Evolutionary conservation across 805 yeast species (phyloP).

Genomic region (Yarrowia osloensis): DNA sequence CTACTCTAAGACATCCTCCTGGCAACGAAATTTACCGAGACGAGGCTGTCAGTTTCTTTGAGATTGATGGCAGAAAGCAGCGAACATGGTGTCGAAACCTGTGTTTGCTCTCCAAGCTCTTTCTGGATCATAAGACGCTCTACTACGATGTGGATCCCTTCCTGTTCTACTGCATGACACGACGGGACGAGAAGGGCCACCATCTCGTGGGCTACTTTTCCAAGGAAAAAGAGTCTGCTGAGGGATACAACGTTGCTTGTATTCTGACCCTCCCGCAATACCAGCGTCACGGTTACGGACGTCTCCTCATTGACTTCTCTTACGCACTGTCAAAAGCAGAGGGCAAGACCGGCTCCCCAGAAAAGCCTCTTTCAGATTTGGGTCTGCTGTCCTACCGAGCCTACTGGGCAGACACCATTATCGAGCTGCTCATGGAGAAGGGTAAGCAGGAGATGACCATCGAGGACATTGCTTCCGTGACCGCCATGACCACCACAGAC

Average conservation of each 20-base stretch:
- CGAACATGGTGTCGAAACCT: slow-evolving; percentile 96
- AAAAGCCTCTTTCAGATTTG: slow-evolving; percentile 92
- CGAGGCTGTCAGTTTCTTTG: slow-evolving; percentile 90
- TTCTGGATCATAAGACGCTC: slow-evolving; percentile 91
- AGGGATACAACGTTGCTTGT: slow-evolving; percentile 95
- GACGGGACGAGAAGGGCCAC: slow-evolving; percentile 85
- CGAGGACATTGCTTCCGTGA: slow-evolving; percentile 81
- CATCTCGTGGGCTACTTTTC: slow-evolving; percentile 96
- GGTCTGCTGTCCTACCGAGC: slow-evolving; percentile 94
- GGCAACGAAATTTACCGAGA: slow-evolving; percentile 97
- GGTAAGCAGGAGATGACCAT: slow-evolving; percentile 69
- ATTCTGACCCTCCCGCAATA: slow-evolving; percentile 93
- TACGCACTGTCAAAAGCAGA: slow-evolving; percentile 88
- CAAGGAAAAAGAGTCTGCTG: slow-evolving; percentile 95
- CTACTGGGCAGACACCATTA: slow-evolving; percentile 90
- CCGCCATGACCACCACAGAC: slow-evolving; percentile 96
- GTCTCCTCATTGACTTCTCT: slow-evolving; percentile 86
- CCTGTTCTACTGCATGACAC: slow-evolving; percentile 92
- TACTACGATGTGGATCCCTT: slow-evolving; percentile 99
- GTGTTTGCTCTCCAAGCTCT: slow-evolving; percentile 84
- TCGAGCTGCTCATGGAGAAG: slow-evolving; percentile 68
- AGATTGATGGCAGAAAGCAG: slow-evolving; percentile 94
- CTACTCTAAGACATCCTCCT: slow-evolving; percentile 93
- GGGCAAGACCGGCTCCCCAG: slow-evolving; percentile 93
- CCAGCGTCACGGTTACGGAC: slow-evolving; percentile 93